phyloP scores from a whole-genome alignment of 2,329 filamentous ascomycete species.

The Colletotrichum karsti region DNA sequence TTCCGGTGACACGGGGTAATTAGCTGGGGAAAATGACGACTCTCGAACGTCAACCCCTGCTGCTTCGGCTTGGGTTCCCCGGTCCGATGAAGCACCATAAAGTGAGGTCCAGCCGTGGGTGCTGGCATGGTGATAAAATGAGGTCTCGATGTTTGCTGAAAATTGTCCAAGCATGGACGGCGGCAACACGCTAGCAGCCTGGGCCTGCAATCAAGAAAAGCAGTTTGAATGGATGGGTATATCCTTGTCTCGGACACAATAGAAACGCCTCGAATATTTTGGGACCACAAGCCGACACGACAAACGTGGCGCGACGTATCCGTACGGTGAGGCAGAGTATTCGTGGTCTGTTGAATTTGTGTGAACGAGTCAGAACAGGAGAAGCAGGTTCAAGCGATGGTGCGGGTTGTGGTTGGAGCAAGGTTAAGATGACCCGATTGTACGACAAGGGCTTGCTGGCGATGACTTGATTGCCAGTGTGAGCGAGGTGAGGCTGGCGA shows the following conservation, averaged over 20 bases:
- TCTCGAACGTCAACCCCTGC: neutral
- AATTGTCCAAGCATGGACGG: neutral
- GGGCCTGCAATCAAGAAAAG: neutral
- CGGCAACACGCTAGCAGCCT: slow-evolving; percentile 14
- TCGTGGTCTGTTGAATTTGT: neutral
- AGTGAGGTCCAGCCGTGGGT: neutral
- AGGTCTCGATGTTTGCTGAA: slow-evolving; percentile 5
- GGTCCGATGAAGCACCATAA: neutral
- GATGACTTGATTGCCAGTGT: neutral
- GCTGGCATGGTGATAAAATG: slow-evolving; percentile 21
- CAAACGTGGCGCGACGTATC: slow-evolving; percentile 9
- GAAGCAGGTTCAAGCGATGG: neutral
- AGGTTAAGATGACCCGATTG: neutral
- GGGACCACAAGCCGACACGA: neutral
- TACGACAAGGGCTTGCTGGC: neutral
- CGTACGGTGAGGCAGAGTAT: neutral
- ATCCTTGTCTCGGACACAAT: slow-evolving; percentile 5
- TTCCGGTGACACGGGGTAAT: neutral
- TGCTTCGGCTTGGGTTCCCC: neutral
- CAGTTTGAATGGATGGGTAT: neutral
- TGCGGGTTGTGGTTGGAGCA: neutral
- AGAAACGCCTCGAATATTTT: neutral
- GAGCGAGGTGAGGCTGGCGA: slow-evolving; percentile 15
- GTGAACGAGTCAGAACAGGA: neutral
- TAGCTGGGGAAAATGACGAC: neutral